Conservation (phyloP, 805 yeast genomes). For the Pichia insulana region DNA sequence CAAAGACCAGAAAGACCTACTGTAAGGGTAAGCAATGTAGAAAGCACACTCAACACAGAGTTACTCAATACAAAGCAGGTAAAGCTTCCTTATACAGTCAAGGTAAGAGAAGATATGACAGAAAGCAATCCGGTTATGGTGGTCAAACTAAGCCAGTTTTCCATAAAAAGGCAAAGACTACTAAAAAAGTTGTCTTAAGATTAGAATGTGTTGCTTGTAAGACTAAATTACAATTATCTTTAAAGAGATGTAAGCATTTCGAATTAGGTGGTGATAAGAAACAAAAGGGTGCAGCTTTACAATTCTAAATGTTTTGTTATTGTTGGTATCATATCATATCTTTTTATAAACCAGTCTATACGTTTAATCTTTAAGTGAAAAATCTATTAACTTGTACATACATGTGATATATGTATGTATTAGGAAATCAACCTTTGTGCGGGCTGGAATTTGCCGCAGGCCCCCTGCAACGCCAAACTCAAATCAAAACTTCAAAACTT, state of each 20-base stretch:
- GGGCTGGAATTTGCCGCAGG: too few relatives aligned
- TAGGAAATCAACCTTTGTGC: too few relatives aligned
- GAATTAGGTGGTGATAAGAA: conserved; percentile 99
- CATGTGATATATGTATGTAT: too few relatives aligned
- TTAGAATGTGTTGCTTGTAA: conserved; percentile 98
- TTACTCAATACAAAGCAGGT: conserved; percentile 99
- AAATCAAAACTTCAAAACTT: too few relatives aligned
- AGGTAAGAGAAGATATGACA: conserved; percentile 99
- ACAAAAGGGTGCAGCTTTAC: conserved; percentile 99
- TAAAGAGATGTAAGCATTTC: conserved; percentile 99
- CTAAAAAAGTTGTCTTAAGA: conserved; percentile 99
- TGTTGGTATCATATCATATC: not conserved
- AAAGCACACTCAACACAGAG: conserved; percentile 99
- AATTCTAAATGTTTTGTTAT: conserved; percentile 60
- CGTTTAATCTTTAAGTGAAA: conserved; percentile 1
- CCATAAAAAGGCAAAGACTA: conserved; percentile 99
- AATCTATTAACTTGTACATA: too few relatives aligned
- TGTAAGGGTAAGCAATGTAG: conserved; percentile 99
- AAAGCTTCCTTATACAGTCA: conserved; percentile 98
- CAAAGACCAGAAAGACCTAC: conserved; percentile 99
- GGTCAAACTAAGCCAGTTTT: conserved; percentile 99
- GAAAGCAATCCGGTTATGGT: conserved; percentile 99
- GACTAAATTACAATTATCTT: conserved; percentile 95
- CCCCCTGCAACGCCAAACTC: too few relatives aligned
- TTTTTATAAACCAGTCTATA: conserved; percentile 3